phyloP scores from a whole-genome alignment of 495 filamentous ascomycete genomes.

The Letharia columbiana region DNA sequence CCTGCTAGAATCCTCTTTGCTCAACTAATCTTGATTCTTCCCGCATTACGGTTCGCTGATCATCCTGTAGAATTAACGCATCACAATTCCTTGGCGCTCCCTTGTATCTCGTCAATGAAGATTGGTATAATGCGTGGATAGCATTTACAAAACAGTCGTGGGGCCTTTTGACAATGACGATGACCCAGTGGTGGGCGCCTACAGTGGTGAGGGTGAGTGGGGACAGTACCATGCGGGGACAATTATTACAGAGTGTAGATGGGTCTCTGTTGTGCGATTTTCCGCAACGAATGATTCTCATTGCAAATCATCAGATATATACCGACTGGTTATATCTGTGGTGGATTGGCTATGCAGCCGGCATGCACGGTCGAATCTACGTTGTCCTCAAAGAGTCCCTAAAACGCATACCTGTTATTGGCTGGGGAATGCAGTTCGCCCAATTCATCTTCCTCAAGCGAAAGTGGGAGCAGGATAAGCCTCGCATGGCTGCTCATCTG shows the following conservation, averaged over 20 bases:
- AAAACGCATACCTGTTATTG: conserved; percentile 66
- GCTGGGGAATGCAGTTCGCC: conserved; percentile 72
- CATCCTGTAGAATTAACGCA: conserved; percentile 43
- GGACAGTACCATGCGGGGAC: conserved; percentile 60
- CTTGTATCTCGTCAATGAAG: conserved; percentile 59
- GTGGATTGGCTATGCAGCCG: conserved; percentile 73
- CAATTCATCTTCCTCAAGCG: conserved; percentile 79
- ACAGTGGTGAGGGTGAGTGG: conserved; percentile 69
- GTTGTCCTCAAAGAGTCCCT: conserved; percentile 80
- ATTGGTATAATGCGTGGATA: conserved; percentile 71
- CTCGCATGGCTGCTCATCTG: conserved; percentile 57
- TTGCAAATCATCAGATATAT: conserved; percentile 83
- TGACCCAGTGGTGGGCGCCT: conserved; percentile 77
- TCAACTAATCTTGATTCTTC: background rate
- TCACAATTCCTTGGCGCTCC: conserved; percentile 62
- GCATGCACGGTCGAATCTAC: conserved; percentile 73
- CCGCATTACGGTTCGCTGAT: background rate
- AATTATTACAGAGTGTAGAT: conserved; percentile 54
- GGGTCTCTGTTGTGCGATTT: conserved; percentile 65
- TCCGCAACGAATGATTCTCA: conserved; percentile 67
- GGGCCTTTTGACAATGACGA: conserved; percentile 60
- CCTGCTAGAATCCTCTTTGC: background rate
- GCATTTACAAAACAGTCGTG: conserved; percentile 68
- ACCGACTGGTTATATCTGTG: conserved; percentile 85
- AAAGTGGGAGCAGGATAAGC: conserved; percentile 72